These are phyloP conservation scores for Epichloe gansuensis DNA, from an alignment of 2,329 filamentous ascomycete genomes.

Conservation along the genomic window DNA sequence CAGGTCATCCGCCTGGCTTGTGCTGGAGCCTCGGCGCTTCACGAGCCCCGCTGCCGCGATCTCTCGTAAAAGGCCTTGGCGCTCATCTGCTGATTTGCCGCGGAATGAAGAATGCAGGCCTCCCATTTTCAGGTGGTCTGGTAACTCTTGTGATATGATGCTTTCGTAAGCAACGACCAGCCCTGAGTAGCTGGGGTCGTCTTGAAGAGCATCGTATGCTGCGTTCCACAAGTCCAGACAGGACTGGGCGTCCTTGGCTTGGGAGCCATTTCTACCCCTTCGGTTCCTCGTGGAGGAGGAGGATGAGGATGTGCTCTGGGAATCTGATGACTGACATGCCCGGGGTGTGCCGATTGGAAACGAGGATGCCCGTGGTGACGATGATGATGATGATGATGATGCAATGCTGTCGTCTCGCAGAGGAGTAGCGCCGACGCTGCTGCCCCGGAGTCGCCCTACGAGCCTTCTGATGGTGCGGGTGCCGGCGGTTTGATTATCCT, in stretches of 20 bases:
- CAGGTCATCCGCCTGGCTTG: constrained; percentile 16
- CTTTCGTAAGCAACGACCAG: constrained; percentile 24
- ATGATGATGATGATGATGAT: background rate
- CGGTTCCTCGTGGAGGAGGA: background rate
- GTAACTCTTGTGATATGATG: constrained; percentile 23
- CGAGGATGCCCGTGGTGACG: background rate
- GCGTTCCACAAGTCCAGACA: constrained; percentile 21
- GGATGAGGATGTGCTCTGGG: background rate
- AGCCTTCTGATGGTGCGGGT: constrained; percentile 5
- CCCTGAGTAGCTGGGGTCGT: constrained; percentile 15
- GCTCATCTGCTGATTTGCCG: constrained; percentile 13
- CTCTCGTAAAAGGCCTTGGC: constrained; percentile 16
- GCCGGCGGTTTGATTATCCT: background rate
- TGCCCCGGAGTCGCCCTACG: constrained; percentile 8
- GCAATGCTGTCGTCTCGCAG: background rate
- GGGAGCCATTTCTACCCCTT: background rate
- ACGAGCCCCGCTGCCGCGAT: constrained; percentile 18
- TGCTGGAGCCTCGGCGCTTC: constrained; percentile 16
- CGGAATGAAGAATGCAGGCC: constrained; percentile 15
- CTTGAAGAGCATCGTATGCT: constrained; percentile 21
- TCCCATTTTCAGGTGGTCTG: constrained; percentile 18
- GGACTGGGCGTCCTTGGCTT: constrained; percentile 4
- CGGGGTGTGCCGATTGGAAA: background rate
- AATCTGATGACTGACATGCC: background rate
- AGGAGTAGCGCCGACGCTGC: constrained; percentile 1